These are phyloP conservation scores for Decorospora gaudefroyi DNA, from an alignment of 2,329 filamentous ascomycete species.

Conservation along the genomic window DNA sequence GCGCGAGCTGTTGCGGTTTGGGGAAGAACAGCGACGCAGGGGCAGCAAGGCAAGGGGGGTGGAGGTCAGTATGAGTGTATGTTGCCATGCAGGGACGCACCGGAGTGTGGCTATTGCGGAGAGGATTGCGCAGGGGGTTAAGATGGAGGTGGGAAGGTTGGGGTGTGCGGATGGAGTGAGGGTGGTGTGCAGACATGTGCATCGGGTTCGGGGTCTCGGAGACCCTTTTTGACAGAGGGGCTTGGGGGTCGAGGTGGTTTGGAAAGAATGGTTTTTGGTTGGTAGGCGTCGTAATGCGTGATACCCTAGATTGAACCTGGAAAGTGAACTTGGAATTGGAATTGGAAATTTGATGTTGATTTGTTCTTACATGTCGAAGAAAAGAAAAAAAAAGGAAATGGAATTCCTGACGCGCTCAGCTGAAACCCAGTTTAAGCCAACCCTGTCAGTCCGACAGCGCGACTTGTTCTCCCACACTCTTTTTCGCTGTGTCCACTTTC, in stretches of 20 bases:
- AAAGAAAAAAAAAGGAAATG: conserved; percentile 3
- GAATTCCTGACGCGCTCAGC: conserved; percentile 3
- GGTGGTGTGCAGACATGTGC: conserved; percentile 36
- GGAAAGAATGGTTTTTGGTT: background rate
- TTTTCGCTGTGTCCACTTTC: too few species aligned
- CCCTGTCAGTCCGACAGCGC: background rate
- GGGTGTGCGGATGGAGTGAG: conserved; percentile 20
- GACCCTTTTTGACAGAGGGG: conserved; percentile 35
- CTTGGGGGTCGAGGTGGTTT: too few species aligned
- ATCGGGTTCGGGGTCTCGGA: conserved; percentile 28
- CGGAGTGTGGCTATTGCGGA: conserved; percentile 41
- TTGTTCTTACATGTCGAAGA: conserved; percentile 28
- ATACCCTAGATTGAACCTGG: conserved; percentile 9
- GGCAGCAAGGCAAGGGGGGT: conserved; percentile 10
- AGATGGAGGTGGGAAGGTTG: conserved; percentile 18
- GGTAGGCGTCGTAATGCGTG: conserved; percentile 2
- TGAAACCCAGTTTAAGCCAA: conserved; percentile 10
- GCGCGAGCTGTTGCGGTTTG: conserved; percentile 15
- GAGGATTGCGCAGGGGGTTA: conserved; percentile 29
- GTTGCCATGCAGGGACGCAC: conserved; percentile 38
- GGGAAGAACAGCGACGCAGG: background rate
- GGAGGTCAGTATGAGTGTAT: conserved; percentile 25
- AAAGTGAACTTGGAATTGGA: too few species aligned
- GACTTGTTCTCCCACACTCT: background rate
- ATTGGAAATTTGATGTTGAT: conserved; percentile 20